Percentiles rank a stretch among this genome's conserved stretches.
phyloP scores from a whole-genome alignment of 768 basidiomycete species.

The Chalciporus chontae region DNA sequence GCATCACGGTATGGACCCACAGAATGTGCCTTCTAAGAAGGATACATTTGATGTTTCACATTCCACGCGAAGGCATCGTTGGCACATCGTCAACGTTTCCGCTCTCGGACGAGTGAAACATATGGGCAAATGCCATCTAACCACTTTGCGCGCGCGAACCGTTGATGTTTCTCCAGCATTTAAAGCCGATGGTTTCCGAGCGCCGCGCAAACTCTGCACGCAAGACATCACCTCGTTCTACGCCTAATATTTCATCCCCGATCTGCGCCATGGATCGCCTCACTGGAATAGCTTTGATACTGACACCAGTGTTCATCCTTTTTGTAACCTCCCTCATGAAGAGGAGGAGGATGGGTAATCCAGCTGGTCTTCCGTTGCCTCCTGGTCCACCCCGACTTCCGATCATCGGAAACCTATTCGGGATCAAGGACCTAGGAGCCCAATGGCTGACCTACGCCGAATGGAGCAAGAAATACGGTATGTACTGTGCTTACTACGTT shows the following conservation, averaged over 20 bases:
- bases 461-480: slow-evolving; percentile 43
- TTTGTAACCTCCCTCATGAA: slow-evolving; percentile 1
- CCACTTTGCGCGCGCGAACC: not conserved
- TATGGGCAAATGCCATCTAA: not conserved
- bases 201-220: too few relatives aligned
- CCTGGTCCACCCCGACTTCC: slow-evolving; percentile 42
- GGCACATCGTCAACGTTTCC: not conserved
- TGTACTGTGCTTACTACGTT: not conserved
- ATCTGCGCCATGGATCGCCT: slow-evolving; percentile 5
- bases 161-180: too few relatives aligned
- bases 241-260: not conserved
- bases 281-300: not conserved
- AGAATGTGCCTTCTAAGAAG: too few relatives aligned
- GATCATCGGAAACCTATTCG: slow-evolving; percentile 42
- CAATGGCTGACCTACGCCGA: slow-evolving; percentile 39
- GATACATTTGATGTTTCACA: slow-evolving; percentile 7
- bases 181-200: too few relatives aligned
- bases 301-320: slow-evolving; percentile 1
- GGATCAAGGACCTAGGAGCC: slow-evolving; percentile 36
- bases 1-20: too few relatives aligned
- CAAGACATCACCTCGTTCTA: too few relatives aligned
- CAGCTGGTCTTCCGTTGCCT: slow-evolving; percentile 29
- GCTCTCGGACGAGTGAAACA: slow-evolving; percentile 10
- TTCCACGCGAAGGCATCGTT: too few relatives aligned
- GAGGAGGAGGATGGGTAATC: slow-evolving; percentile 12